Evolutionary conservation across 768 basidiomycete species (phyloP).

Genomic region (Boletus reticulatus): DNA sequence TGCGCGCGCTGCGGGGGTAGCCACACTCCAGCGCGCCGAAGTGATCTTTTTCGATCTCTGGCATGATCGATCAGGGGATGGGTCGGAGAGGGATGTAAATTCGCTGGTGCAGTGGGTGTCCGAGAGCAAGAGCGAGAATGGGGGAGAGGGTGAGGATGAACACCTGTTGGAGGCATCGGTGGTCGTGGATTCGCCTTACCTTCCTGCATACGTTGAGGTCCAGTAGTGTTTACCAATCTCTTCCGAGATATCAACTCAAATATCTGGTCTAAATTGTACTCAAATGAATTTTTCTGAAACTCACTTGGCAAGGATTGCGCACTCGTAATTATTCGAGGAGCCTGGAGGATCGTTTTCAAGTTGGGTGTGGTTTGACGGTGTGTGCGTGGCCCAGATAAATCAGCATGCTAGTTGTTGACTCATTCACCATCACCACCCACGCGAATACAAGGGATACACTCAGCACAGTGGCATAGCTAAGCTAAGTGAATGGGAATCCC

Average conservation of each 20-base stretch:
- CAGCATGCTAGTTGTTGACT: too few relatives aligned
- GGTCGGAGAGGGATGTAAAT: neutral
- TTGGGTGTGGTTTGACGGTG: too few relatives aligned
- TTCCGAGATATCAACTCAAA: neutral
- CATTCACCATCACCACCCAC: too few relatives aligned
- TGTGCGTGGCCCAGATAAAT: too few relatives aligned
- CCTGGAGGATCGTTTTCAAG: too few relatives aligned
- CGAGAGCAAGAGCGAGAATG: neutral
- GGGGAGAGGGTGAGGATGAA: neutral
- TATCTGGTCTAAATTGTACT: too few relatives aligned
- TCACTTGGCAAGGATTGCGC: too few relatives aligned
- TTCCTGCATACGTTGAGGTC: slow-evolving; percentile 7
- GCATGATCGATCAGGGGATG: neutral
- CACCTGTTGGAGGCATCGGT: slow-evolving; percentile 5
- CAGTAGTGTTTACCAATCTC: neutral
- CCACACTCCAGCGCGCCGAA: slow-evolving; percentile 5
- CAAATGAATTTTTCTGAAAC: too few relatives aligned
- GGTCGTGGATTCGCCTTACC: slow-evolving; percentile 6
- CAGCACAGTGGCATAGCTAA: too few relatives aligned
- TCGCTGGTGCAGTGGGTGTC: neutral
- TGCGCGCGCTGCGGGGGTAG: slow-evolving; percentile 1
- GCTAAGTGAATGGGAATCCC: too few relatives aligned
- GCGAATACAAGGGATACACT: too few relatives aligned
- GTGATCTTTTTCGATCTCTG: slow-evolving; percentile 10
- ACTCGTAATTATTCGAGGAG: too few relatives aligned